Evolutionary conservation across 345 rosid species (phyloP), one percentile per base, ranked within the genome.

Genomic region (Pistacia integerrima): DNA sequence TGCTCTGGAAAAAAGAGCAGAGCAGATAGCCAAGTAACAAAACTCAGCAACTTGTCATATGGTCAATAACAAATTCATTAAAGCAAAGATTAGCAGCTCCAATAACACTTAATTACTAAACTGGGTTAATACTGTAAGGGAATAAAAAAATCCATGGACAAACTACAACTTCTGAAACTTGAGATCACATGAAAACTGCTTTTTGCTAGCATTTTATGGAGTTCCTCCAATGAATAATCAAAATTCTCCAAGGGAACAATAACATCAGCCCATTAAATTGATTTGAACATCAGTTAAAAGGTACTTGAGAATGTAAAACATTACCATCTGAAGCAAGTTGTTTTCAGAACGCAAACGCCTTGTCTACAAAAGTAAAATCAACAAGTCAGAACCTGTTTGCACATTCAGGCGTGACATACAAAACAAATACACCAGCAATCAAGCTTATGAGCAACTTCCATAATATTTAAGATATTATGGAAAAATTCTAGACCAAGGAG

Each of bases 311-410:
- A 33, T 6, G 64, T 62, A 68, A 83, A 41, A 0, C n/a, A 38
- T 85, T 91, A 96, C 98, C 99, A 90, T 88, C 64, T 93, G 92
- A 82, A 96, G 97, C 89, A 93, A 48, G 74, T 81, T 85, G 81
- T 94, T 93, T 83, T 90, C 98, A 35, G 90, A 84, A 70, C 66
- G 85, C 84, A 93, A 74, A 58, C 77, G 89, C 59, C 89, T 84
- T 57, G 63, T 90, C 98, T 93, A 84, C 70, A 82, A 74, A 67
- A 14, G 56, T 30, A 49, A 66, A 65, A 73, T 65, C 75, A 67
- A 65, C 55, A 59, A 63, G 71, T 78, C 55, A 69, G 65, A 63
- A 67, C 54, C 58, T 18, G 59, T 59, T 66, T 54, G 33, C 49
- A 68, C 17, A 60, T 59, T n/a, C 70, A 71, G 73, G 64, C 56